These are phyloP conservation scores for Mortierella claussenii DNA, from an alignment of 192 early-diverging fungal genomes.

Conservation along the genomic window DNA sequence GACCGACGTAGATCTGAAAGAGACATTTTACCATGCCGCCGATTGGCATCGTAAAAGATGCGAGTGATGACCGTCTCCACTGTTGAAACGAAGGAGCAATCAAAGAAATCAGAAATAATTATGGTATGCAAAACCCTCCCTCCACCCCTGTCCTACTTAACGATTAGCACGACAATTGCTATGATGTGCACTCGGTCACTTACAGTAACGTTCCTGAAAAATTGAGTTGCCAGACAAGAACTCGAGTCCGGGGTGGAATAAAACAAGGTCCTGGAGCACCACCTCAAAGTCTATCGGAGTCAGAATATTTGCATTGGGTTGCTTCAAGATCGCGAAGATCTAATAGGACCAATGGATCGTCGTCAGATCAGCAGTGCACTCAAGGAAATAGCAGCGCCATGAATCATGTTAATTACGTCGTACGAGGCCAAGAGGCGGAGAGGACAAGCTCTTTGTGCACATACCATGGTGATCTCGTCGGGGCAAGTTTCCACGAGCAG, in stretches of 20 bases:
- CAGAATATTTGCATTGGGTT: slow-evolving; percentile 53
- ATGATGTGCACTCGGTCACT: slow-evolving; percentile 1
- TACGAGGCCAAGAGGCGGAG: too few relatives aligned
- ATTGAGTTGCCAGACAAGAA: slow-evolving; percentile 83
- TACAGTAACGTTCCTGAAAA: slow-evolving; percentile 88
- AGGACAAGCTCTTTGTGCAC: neutral
- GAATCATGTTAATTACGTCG: too few relatives aligned
- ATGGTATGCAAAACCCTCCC: too few relatives aligned
- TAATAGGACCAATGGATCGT: too few relatives aligned
- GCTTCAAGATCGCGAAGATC: slow-evolving; percentile 72
- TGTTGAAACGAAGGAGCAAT: slow-evolving; percentile 19
- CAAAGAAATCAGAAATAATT: too few relatives aligned
- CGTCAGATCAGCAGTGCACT: too few relatives aligned
- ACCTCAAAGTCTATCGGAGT: slow-evolving; percentile 74
- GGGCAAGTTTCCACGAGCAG: slow-evolving; percentile 41
- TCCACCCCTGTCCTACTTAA: too few relatives aligned
- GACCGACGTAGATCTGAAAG: slow-evolving; percentile 79
- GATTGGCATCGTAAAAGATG: slow-evolving; percentile 81
- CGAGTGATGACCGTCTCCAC: slow-evolving; percentile 92
- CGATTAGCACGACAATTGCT: too few relatives aligned
- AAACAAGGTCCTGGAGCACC: slow-evolving; percentile 84
- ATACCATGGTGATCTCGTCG: slow-evolving; percentile 55
- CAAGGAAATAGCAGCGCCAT: too few relatives aligned
- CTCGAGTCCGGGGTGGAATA: slow-evolving; percentile 88
- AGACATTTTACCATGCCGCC: slow-evolving; percentile 77